Percentiles rank a stretch among this genome's conserved stretches.
phyloP scores from a whole-genome alignment of 495 filamentous ascomycete genomes.

The Penicillium turbatum region DNA sequence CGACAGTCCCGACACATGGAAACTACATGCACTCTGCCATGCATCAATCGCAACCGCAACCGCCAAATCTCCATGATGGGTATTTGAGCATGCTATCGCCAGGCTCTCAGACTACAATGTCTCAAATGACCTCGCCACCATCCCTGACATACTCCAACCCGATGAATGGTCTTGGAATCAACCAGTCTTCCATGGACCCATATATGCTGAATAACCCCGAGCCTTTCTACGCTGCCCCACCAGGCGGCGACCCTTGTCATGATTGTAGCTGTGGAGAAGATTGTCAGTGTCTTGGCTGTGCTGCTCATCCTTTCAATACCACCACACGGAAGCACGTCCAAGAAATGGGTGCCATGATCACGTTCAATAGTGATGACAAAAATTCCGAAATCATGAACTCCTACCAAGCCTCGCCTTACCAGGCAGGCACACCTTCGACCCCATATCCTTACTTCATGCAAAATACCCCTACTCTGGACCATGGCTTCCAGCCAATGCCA shows the following conservation, averaged over 20 bases:
- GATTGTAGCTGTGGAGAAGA: slow-evolving; percentile 61
- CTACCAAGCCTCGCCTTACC: slow-evolving; percentile 13
- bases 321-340: slow-evolving; percentile 63
- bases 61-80: slow-evolving; percentile 12
- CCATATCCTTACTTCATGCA: slow-evolving; percentile 18
- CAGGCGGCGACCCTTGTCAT: slow-evolving; percentile 31
- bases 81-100: slow-evolving; percentile 6
- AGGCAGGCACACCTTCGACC: not conserved
- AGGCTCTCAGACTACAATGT: not conserved
- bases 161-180: slow-evolving; percentile 18
- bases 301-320: slow-evolving; percentile 67
- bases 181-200: slow-evolving; percentile 15
- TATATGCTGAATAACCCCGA: slow-evolving; percentile 11
- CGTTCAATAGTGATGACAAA: slow-evolving; percentile 31
- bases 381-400: slow-evolving; percentile 16
- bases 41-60: slow-evolving; percentile 9
- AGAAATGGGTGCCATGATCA: slow-evolving; percentile 44
- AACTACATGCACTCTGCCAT: slow-evolving; percentile 16
- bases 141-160: slow-evolving; percentile 12
- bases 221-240: slow-evolving; percentile 7
- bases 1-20: slow-evolving; percentile 11
- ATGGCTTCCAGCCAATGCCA: slow-evolving; percentile 8
- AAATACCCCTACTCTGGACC: slow-evolving; percentile 12
- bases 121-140: not conserved
- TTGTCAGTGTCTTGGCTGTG: slow-evolving; percentile 67